phyloP scores from a whole-genome alignment of 352 stramenopile genomes.

The Elongisporangium undulatum region DNA sequence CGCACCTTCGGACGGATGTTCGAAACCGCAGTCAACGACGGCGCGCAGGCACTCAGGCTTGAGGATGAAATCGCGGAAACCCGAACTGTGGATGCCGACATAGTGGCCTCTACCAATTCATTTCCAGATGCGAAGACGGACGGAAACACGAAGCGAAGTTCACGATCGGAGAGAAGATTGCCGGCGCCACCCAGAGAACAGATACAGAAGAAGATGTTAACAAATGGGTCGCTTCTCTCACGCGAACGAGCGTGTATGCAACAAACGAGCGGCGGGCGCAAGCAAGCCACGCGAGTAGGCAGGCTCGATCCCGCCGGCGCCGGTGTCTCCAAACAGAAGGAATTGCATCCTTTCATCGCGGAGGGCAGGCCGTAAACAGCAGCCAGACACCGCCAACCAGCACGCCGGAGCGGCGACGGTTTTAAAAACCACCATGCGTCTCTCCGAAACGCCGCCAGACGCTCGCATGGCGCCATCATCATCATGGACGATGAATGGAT shows the following conservation, averaged over 20 bases:
- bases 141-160: conserved; percentile 8
- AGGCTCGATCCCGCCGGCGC: neutral
- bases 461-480: neutral
- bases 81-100: conserved; percentile 98
- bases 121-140: conserved; percentile 12
- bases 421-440: neutral
- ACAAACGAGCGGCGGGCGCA: neutral
- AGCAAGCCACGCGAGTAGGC: neutral
- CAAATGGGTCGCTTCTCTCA: conserved; percentile 31
- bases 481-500: neutral
- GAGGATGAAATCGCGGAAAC: conserved; percentile 99
- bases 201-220: conserved; percentile 88
- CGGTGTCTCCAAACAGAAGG: neutral
- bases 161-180: conserved; percentile 5
- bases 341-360: neutral
- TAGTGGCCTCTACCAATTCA: conserved; percentile 94
- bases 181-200: conserved; percentile 33
- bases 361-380: conserved; percentile 1
- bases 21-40: conserved; percentile 99
- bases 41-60: conserved; percentile 98
- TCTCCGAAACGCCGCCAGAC: neutral
- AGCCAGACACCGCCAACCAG: conserved; percentile 3
- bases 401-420: neutral
- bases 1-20: conserved; percentile 98
- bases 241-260: conserved; percentile 14